Conservation (phyloP, 2,329 filamentous ascomycete species). For the Fusarium pilosicola region DNA sequence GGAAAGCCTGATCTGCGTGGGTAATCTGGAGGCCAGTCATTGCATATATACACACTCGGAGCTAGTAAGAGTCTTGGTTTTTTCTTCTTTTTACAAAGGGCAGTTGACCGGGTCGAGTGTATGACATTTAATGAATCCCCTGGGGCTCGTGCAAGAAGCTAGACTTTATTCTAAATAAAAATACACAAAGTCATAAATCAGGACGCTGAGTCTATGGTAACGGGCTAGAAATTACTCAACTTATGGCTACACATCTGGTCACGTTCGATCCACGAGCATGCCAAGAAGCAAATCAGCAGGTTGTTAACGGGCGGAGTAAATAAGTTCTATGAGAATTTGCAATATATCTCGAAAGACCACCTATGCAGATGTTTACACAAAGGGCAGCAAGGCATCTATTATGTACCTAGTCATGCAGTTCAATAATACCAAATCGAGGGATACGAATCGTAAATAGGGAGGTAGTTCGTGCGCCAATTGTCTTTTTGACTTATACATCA, state of each 20-base stretch:
- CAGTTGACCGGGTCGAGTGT: background rate
- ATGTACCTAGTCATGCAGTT: no score
- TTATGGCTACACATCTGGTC: background rate
- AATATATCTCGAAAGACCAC: background rate
- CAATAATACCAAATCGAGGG: background rate
- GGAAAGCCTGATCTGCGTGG: slow-evolving; percentile 14
- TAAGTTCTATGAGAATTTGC: background rate
- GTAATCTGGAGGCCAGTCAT: background rate
- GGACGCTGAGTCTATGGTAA: background rate
- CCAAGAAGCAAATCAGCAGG: background rate
- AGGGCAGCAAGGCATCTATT: background rate
- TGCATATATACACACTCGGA: background rate
- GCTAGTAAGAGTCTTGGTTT: background rate
- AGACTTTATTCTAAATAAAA: background rate
- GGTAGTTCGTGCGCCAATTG: background rate
- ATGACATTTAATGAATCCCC: background rate
- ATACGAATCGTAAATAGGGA: background rate
- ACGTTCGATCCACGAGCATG: background rate
- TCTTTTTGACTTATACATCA: background rate
- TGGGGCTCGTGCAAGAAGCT: background rate
- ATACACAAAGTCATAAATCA: background rate
- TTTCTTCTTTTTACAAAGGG: background rate
- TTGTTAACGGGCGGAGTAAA: background rate
- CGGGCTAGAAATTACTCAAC: background rate
- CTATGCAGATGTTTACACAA: background rate